Evolutionary conservation across 1,284 basidiomycete genomes (phyloP).

Genomic region (Ganoderma leucocontextum): DNA sequence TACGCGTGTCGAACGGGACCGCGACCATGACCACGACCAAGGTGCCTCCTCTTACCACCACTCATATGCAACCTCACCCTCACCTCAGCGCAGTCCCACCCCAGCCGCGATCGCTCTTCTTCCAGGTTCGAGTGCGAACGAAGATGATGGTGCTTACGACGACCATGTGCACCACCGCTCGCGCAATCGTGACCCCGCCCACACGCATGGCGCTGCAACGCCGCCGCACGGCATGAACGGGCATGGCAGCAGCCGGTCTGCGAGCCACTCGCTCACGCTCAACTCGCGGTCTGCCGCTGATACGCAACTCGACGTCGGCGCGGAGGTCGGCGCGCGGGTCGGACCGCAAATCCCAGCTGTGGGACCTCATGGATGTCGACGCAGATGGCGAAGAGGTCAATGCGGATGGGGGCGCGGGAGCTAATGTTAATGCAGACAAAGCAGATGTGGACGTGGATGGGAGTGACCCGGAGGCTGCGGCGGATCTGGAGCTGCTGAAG

Average conservation of each 20-base stretch:
- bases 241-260: slow-evolving; percentile 32
- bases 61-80: slow-evolving; percentile 20
- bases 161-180: slow-evolving; percentile 16
- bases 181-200: slow-evolving; percentile 10
- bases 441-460: slow-evolving; percentile 38
- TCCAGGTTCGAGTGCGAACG: slow-evolving; percentile 36
- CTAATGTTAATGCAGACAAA: slow-evolving; percentile 30
- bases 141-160: slow-evolving; percentile 34
- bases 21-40: slow-evolving; percentile 25
- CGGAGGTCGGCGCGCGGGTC: slow-evolving; percentile 33
- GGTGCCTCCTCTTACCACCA: slow-evolving; percentile 28
- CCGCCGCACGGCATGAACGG: slow-evolving; percentile 20
- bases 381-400: slow-evolving; percentile 38
- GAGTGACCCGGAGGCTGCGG: slow-evolving; percentile 37
- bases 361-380: slow-evolving; percentile 32
- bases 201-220: slow-evolving; percentile 11
- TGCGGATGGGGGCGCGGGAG: slow-evolving; percentile 38
- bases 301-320: slow-evolving; percentile 2
- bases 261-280: slow-evolving; percentile 29
- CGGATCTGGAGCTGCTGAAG: slow-evolving; percentile 46
- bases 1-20: slow-evolving; percentile 26
- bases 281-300: slow-evolving; percentile 12
- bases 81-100: slow-evolving; percentile 35
- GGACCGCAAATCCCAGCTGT: slow-evolving; percentile 29
- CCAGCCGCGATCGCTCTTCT: slow-evolving; percentile 42